Percentiles rank a stretch among this genome's conserved stretches.
Conservation (phyloP, 2,329 filamentous ascomycete species). For the Aspergillus pseudoviridinutans region DNA sequence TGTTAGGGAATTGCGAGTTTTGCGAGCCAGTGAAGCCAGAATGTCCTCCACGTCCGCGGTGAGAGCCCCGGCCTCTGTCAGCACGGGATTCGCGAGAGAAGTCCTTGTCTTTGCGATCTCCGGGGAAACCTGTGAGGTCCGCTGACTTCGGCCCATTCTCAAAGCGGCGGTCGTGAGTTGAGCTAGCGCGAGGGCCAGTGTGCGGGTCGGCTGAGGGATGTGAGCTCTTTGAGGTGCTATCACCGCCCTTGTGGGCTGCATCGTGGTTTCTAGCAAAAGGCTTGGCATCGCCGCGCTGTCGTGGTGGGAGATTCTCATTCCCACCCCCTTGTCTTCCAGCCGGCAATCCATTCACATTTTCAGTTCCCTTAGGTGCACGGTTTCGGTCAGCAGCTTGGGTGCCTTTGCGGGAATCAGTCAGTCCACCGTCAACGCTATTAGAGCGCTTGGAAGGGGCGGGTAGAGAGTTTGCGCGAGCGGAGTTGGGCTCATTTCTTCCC, state of each 20-base stretch:
- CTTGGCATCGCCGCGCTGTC: constrained; percentile 33
- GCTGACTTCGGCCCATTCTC: constrained; percentile 38
- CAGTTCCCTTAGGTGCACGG: constrained; percentile 29
- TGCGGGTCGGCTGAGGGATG: constrained; percentile 31
- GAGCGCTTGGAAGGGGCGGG: constrained; percentile 36
- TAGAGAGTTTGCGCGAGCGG: constrained; percentile 37
- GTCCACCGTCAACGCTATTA: constrained; percentile 30
- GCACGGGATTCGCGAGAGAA: constrained; percentile 35
- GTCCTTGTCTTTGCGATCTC: constrained; percentile 33
- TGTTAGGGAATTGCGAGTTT: constrained; percentile 37
- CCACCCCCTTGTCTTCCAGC: constrained; percentile 27
- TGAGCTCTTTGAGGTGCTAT: constrained; percentile 25
- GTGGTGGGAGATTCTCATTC: constrained; percentile 23
- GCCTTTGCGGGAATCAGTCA: constrained; percentile 31
- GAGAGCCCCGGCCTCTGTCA: constrained; percentile 37
- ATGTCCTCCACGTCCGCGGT: constrained; percentile 41
- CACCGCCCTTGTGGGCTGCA: constrained; percentile 22
- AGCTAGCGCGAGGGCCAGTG: constrained; percentile 25
- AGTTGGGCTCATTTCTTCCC: constrained; percentile 34
- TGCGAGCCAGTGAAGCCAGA: constrained; percentile 31
- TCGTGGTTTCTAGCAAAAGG: constrained; percentile 32
- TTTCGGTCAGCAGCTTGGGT: constrained; percentile 28
- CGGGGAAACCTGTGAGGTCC: constrained; percentile 29
- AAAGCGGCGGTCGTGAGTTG: constrained; percentile 34
- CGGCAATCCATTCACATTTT: constrained; percentile 22